Base-by-base conservation (phyloP, 2,329 filamentous ascomycete genomes). In the Colletotrichum spinosum region DNA sequence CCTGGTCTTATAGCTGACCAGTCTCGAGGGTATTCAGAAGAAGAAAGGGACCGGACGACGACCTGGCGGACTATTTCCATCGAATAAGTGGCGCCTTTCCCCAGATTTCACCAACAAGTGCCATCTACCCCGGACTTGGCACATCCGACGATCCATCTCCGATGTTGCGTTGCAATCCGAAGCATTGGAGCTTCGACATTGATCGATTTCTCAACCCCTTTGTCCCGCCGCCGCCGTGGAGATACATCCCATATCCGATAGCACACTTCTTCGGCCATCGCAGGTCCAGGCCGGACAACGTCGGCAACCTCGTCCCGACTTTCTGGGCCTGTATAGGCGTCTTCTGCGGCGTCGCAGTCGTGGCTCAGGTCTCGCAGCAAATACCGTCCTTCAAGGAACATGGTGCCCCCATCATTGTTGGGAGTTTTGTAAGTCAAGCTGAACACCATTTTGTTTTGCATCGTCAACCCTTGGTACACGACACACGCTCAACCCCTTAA, bases 141-240 rank as follows among this genome's bases (percentile, higher is more conserved):
- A 38, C 42, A 33, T 37, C 48, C 12, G 34, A 49, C 52, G 46
- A 62, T 52, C 57, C 52, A 33, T 48, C 12, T 35, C 52, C 48
- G 37, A 65, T 65, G 62, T 53, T 38, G 62, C 58, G 48, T 17
- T 65, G 52, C 65, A 60, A 67, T 51, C 65, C 55, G 25, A 56
- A 17, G 15, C 38, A 46, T 38, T 84, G 82, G 79, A 83, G 90
- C 72, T 88, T 97, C 77, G 88, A 96, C 77, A 86, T 97, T 68
- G 94, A 97, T 81, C 79, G 78, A n/a, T 88, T 90, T 74, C 75
- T 97, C 55, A 93, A 95, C 74, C 90, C 84, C 3, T 82, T 88
- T 66, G 73, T 97, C 33, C 91, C 91, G 8, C 80, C 85, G 12
- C 90, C 90, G 45, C 87, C 86, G 70, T 85, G 92, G 74, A 79